Evolutionary conservation across 2,329 filamentous ascomycete genomes (phyloP).

Genomic region (Geoglossum cookeanum): DNA sequence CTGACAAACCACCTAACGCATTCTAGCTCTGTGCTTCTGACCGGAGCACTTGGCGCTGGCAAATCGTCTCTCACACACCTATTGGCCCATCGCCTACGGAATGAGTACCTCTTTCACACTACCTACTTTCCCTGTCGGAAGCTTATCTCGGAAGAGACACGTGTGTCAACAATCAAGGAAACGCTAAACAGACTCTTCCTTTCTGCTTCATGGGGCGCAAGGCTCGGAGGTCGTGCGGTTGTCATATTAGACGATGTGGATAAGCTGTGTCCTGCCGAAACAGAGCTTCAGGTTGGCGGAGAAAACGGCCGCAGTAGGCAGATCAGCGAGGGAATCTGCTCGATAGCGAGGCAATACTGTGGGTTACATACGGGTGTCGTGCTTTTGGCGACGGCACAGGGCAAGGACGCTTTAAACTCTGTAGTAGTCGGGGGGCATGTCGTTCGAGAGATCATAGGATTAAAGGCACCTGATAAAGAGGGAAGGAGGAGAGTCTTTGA

Average conservation of each 20-base stretch:
- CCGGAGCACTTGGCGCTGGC: constrained; percentile 74
- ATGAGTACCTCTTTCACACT: constrained; percentile 58
- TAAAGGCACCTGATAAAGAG: constrained; percentile 88
- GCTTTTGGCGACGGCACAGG: constrained; percentile 74
- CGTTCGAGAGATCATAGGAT: constrained; percentile 70
- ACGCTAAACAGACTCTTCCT: constrained; percentile 70
- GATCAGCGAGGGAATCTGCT: constrained; percentile 72
- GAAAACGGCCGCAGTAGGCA: constrained; percentile 87
- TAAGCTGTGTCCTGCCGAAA: constrained; percentile 80
- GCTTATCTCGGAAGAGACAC: constrained; percentile 75
- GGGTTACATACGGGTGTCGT: constrained; percentile 63
- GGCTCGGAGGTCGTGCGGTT: constrained; percentile 63
- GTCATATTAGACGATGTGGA: constrained; percentile 89
- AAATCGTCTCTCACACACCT: constrained; percentile 69
- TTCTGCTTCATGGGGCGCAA: constrained; percentile 75
- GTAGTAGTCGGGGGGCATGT: constrained; percentile 82
- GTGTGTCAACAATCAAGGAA: constrained; percentile 80
- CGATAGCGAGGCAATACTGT: constrained; percentile 70
- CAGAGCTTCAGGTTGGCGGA: constrained; percentile 80
- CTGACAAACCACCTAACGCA: constrained; percentile 61
- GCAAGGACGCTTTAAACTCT: constrained; percentile 82
- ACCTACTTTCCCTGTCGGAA: constrained; percentile 76
- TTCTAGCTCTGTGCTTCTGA: constrained; percentile 74
- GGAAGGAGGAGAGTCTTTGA: constrained; percentile 69
- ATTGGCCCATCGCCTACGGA: constrained; percentile 53